Base-by-base conservation (phyloP, 1,284 basidiomycete species). In the Marasmius oreades region DNA sequence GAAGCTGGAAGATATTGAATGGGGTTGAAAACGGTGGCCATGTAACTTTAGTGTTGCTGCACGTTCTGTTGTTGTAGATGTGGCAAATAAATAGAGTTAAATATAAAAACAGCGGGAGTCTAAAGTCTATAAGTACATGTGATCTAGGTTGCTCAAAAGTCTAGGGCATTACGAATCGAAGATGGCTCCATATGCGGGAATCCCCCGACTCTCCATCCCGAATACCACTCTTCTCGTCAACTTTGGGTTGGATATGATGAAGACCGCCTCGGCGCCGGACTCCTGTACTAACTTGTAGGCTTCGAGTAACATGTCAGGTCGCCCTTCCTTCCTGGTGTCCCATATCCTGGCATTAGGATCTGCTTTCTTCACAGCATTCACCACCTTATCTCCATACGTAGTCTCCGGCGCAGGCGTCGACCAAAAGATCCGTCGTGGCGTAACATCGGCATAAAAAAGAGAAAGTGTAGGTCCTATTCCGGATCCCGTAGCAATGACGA, bases 191-290 rank as follows among this genome's bases (percentile, higher is more conserved):
- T 81, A 84, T 2, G 81, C 81, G 18, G 82, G 79, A 51, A 84
- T 79, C 2, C 81, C 81, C 59, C 81, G 69, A 61, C 77, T 81
- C 70, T 75, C 77, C 78, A 81, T 79, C 14, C 80, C 81, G 61
- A 81, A 83, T 24, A 83, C 81, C 11, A 85, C 74, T 66, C 83
- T 83, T 56, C 75, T 67, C n/a, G 82, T 85, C 34, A 85, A 67
- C 58, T 76, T 79, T 63, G 80, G 79, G 65, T 85, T 84, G 14
- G 81, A 84, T 55, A 85, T 84, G 51, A 85, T 74, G 58, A 76
- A 77, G n/a, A 85, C 82, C 24, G 82, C 82, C 63, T 84, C 82
- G 4, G 82, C 82, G 31, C 84, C 67, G 67, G 81, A 84, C 63
- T 85, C 82, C 48, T 74, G 73, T 5, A 82, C 80, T 43, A 84